phyloP scores from a whole-genome alignment of 139 green algal genomes.

The Coelastrella sp. region DNA sequence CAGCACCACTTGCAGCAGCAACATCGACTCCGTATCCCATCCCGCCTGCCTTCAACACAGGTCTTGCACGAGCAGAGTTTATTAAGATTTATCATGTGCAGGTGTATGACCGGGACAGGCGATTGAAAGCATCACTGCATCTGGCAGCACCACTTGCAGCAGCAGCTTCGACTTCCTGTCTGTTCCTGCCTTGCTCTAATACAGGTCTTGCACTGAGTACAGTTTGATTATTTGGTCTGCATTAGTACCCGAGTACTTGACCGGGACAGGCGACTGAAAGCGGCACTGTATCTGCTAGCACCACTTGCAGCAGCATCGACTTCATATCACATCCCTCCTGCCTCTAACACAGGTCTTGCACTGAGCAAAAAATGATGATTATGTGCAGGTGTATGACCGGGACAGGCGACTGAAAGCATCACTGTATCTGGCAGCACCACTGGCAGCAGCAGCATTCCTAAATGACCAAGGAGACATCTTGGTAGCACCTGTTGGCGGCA shows the following conservation, averaged over 20 bases:
- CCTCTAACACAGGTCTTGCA: neutral
- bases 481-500: slow-evolving; percentile 5
- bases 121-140: neutral
- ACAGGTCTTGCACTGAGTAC: no score
- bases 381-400: slow-evolving; percentile 20
- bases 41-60: neutral
- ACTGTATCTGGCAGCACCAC: neutral
- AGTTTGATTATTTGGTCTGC: no score
- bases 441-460: slow-evolving; percentile 23
- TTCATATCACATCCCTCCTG: neutral
- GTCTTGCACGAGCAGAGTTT: neutral
- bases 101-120: neutral
- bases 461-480: slow-evolving; percentile 26
- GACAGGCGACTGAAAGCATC: neutral
- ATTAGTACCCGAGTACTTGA: no score
- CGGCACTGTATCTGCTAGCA: neutral
- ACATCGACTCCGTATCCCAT: neutral
- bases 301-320: neutral
- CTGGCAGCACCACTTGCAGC: slow-evolving; percentile 12
- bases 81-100: neutral
- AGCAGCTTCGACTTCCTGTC: neutral
- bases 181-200: no score
- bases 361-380: neutral
- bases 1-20: neutral
- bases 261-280: no score